Evolutionary conservation across 2,329 filamentous ascomycete genomes (phyloP), one percentile per base, ranked within the genome.

Genomic region (Alternaria triticimaculans): DNA sequence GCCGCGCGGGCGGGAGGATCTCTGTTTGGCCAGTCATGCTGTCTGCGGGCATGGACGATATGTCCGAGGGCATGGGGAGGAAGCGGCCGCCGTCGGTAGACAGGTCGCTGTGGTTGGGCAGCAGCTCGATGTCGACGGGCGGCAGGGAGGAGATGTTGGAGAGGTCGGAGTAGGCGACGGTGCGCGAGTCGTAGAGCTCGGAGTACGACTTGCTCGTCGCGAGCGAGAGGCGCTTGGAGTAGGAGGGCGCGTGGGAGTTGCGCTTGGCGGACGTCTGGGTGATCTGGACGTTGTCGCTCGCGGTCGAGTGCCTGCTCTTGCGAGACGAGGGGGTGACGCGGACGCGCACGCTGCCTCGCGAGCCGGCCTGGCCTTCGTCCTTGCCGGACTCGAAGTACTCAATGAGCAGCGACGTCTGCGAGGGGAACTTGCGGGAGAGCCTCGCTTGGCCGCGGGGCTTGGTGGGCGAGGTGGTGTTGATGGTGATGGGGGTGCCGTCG

Each of bases 301-400:
- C 88, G 44, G 70, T 72, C 65, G 77, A 85, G 75, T 81, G 82
- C 51, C 67, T 61, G 56, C 43, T 66, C 76, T 85, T 88, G 78
- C 84, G 87, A 69, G 82, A 83, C 23, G 86, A 86, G 14, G 94
- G 94, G 14, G 93, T 96, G 66, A 97, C 87, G 71, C 90, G 87
- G 58, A 93, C 90, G 71, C 90, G 84, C 58, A 97, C 93, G 78
- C 93, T 97, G 12, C 94, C 94, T 72, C 92, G 90, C 72, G 91
- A 90, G 72, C 89, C 87, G 33, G 84, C 83, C 74, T 82, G 85
- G 74, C 81, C 84, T 72, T 85, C 85, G 60, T 87, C 83, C 79
- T 92, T 94, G 67, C 90, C 89, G 70, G 89, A 92, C 82, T 97
- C 94, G 76, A 96, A 97, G 81, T 97, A 97, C 82, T 97, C 94